Evolutionary conservation across 164 flowering plant species (phyloP), one percentile per base, ranked within the genome.

Genomic region (Sedum album): DNA sequence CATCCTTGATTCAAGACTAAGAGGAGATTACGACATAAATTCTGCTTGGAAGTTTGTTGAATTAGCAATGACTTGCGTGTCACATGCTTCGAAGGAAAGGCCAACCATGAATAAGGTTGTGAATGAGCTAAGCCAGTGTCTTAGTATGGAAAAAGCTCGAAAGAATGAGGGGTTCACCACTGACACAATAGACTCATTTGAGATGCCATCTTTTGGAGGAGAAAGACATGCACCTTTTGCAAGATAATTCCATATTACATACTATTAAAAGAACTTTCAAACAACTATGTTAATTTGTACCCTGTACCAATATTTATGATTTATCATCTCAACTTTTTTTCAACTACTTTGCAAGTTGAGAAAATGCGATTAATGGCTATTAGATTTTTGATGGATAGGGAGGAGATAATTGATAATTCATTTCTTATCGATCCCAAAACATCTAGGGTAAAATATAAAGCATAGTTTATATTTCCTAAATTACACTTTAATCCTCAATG

Each of bases 31-130:
- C 17, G 68, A 72, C 20, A 57, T 63, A 0, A 75, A 71, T 44
- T 76, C 79, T 0, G 75, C 60, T 0, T 72, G 76, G 80, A 81
- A 75, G 66, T 72, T 69, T 20, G 69, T 78, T 5, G 83, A 76
- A 42, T 31, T 77, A 1, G 84, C 83, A 18, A 74, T 79, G 79
- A 69, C 63, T 10, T 83, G 84, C 61, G 76, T 77, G 1, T 44
- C 74, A 28, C 31, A 65, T 1, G 42, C 31, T n/a, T 61, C 79
- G 7, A n/a, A 31, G 0, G 2, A 38, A 11, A 75, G 84, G 69
- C 83, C 83, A 33, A 72, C 55, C 28, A 83, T 83, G 79, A 73
- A 42, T 33, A 14, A 67, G 10, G 82, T 82, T 10, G 69, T 79
- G 35, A 35, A 39, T 38, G 82, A 78, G 31, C 57, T 75, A 10